Base-by-base conservation (phyloP, 176 grass and related monocot species). In the Echinochloa phyllopogon region DNA sequence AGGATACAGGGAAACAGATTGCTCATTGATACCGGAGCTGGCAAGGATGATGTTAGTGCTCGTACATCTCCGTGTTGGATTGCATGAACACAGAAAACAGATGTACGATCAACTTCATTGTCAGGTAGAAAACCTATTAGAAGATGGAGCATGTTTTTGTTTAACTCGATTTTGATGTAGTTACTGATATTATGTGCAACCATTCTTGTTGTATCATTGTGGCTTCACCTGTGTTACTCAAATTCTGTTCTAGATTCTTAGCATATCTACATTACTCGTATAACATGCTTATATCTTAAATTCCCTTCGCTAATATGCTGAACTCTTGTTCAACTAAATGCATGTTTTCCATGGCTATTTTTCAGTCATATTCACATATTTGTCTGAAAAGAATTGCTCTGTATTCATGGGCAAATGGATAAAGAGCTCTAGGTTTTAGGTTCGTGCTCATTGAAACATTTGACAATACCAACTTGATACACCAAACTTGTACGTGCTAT, bases 101-200 rank as follows among this genome's bases (percentile, higher is more conserved):
- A 72, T 86, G 79, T 72, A 65, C 58, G 74, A 65, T 67, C 47
- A 27, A 78, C 29, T 78, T 36, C 29, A 23, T 29, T 79, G 61
- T 40, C 65, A 87, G 79, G 67, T 74, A 83, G n/a, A 59, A 65
- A 51, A 49, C 73, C 64, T 77, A 65, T 44, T 72, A 60, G 71
- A 76, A 72, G 56, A 72, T 83, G 74, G 56, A 78, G 0, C 75
- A 48, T 84, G 27, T 80, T 74, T 57, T 58, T 65, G 29, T 49
- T 81, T 62, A 16, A 59, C 51, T 69, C 11, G 5, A 62, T 48
- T 63, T 44, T 72, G 55, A 63, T 47, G 51, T 89, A 79, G 55
- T 53, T 33, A 33, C 37, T 86, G 48, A 45, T 52, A 18, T 15
- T 85, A 70, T 55, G 25, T 79, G 52, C 42, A 61, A 59, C 50